A percentile compares a stretch with the other conserved stretches of the same genome.
Conservation (phyloP, 1,139 yeast genomes). For the Scheffersomyces quercinus region DNA sequence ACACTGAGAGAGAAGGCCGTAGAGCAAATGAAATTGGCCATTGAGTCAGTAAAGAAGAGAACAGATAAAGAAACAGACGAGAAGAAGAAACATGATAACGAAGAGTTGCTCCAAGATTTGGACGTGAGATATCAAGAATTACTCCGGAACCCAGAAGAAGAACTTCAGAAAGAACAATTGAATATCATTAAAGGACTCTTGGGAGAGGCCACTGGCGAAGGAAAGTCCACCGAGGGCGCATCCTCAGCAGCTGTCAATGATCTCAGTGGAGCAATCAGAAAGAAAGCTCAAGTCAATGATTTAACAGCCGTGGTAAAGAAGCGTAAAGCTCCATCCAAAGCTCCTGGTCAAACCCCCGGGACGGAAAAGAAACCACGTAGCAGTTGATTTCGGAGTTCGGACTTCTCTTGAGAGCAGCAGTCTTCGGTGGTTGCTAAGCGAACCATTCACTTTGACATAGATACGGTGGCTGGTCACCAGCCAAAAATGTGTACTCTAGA, state of each 20-base stretch:
- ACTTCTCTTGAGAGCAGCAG: too few species aligned
- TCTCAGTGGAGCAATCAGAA: conserved; percentile 11
- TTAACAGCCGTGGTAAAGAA: conserved; percentile 37
- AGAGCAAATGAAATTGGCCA: conserved; percentile 58
- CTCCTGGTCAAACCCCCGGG: neutral
- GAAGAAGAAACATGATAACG: conserved; percentile 42
- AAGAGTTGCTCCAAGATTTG: conserved; percentile 55
- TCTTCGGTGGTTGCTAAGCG: too few species aligned
- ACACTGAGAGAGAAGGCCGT: conserved; percentile 53
- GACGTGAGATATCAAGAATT: conserved; percentile 53
- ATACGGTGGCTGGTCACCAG: too few species aligned
- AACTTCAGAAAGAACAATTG: conserved; percentile 54
- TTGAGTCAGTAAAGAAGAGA: conserved; percentile 57
- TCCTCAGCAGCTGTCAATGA: conserved; percentile 12
- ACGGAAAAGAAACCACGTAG: neutral
- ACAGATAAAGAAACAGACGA: conserved; percentile 27
- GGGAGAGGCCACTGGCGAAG: conserved; percentile 45
- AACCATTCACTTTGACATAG: too few species aligned
- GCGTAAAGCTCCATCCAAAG: conserved; percentile 19
- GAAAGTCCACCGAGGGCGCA: conserved; percentile 2
- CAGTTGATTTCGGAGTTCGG: too few species aligned
- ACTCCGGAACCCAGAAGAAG: conserved; percentile 51
- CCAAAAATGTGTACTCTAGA: too few species aligned
- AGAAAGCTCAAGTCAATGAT: conserved; percentile 29
- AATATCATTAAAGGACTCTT: conserved; percentile 62